Evolutionary conservation across 257 asterid species (phyloP), one percentile per base, ranked within the genome.

Genomic region (Lycium barbarum): DNA sequence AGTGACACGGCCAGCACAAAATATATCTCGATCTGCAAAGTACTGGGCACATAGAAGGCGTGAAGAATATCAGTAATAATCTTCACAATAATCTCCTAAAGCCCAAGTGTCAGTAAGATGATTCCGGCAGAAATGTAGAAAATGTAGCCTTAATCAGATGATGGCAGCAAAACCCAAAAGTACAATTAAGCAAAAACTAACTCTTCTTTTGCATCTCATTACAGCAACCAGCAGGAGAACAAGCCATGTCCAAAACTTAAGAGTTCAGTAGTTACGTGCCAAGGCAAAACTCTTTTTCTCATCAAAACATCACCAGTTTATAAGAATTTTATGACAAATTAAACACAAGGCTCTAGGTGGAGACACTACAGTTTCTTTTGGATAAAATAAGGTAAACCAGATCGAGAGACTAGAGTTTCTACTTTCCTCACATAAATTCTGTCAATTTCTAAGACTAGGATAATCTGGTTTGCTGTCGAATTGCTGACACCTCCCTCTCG

Each of bases 1-100:
- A 85, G 95, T 85, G 33, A 95, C 98, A 87, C 98, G 98, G 83
- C 98, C 98, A 82, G 98, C 98, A 88, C 98, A 95, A 86, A 95
- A 95, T 67, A 95, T 90, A 89, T 95, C 98, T 79, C 98, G 95
- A 83, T 95, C 98, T 61, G 98, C 98, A 90, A 95, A 95, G 83
- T 95, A 95, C 98, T 95, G 95, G 80, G 35, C 73, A 83, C 63
- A 82, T 55, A 83, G 62, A 65, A 87, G 55, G 82, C 66, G 22
- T 58, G 62, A 86, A 79, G 20, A 35, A 15, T 78, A 78, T 78
- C 45, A 78, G 49, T 33, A 65, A 53, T 53, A 78, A 33, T 53
- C 66, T 53, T 53, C 65, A 33, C 0, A 8, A 33, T 22, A 33
- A 33, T 78, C 49, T 53, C 66, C 66, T 26, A 4, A 26, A 53